These are phyloP conservation scores for Leucocoprinus sp. DNA, from an alignment of 768 basidiomycete genomes.

Conservation along the genomic window DNA sequence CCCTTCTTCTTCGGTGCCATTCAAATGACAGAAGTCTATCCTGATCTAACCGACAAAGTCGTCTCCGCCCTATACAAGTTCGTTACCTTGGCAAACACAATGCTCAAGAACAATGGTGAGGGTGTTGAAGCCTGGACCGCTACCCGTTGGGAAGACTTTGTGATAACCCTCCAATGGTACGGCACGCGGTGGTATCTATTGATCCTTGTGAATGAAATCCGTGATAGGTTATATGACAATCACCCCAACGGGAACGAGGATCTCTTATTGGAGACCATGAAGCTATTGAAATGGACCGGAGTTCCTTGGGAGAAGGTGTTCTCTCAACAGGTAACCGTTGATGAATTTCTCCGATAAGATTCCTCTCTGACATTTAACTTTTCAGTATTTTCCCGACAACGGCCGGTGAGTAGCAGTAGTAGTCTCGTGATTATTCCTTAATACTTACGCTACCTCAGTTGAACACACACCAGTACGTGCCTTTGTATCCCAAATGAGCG, in stretches of 20 bases:
- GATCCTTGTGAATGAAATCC: neutral
- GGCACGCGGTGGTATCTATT: neutral
- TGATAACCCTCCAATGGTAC: slow-evolving; percentile 49
- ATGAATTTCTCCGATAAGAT: neutral
- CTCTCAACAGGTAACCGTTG: slow-evolving; percentile 27
- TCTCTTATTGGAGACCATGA: slow-evolving; percentile 45
- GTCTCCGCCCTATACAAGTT: slow-evolving; percentile 46
- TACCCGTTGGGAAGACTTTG: slow-evolving; percentile 53
- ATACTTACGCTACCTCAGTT: slow-evolving; percentile 14
- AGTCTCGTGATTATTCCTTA: neutral
- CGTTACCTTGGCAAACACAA: slow-evolving; percentile 41
- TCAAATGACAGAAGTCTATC: slow-evolving; percentile 43
- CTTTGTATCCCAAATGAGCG: too few species aligned
- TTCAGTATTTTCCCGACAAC: slow-evolving; percentile 38
- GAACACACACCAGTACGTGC: slow-evolving; percentile 22
- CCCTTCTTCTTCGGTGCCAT: slow-evolving; percentile 54
- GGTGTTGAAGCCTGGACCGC: slow-evolving; percentile 47
- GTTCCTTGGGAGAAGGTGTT: slow-evolving; percentile 51
- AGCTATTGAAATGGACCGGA: slow-evolving; percentile 40
- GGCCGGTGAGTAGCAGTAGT: slow-evolving; percentile 24
- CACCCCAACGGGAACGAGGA: slow-evolving; percentile 41
- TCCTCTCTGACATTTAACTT: neutral
- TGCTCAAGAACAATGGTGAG: slow-evolving; percentile 39
- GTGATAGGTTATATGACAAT: slow-evolving; percentile 42
- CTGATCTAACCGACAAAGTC: slow-evolving; percentile 34